Base-by-base conservation (phyloP, 2,329 filamentous ascomycete genomes). In the Phyllosticta citribraziliensis region DNA sequence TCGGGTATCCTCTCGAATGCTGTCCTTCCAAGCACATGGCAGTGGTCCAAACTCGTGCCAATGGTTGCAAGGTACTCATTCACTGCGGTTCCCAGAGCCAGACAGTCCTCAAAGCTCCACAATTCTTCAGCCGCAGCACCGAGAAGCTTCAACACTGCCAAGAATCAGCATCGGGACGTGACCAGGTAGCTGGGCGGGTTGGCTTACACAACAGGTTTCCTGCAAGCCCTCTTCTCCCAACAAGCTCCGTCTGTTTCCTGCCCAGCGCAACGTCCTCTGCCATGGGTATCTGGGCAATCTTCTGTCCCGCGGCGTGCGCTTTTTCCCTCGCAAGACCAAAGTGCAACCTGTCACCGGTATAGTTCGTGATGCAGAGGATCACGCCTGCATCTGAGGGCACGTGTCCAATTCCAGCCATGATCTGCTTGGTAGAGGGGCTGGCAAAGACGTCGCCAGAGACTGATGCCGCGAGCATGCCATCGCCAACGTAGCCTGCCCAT, bases 11-110 rank as follows among this genome's bases (percentile, higher is more conserved):
- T 72, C 64, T 82, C 76, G 61, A 82, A 80, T 6, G 79, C 78
- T 35, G 78, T 75, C 62, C 79, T 66, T 11, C 79, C 79, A 2
- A 79, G 79, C 2, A 82, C 79, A 64, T 81, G 79, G 65, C 79
- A 82, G 66, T 81, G 79, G 65, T 82, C 79, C 17, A 82, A 65
- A 56, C 76, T 78, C 12, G 78, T 77, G 1, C 78, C 80, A 58
- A 82, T 79, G 3, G 78, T 80, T 5, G 80, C 79, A 22, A 80
- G 68, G 52, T 79, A 73, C 19, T 67, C 71, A 64, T 78, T 78
- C 4, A 76, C 76, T 11, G 76, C 65, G 40, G 75, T 70, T 12
- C 77, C 78, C 61, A 80, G 75, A 63, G 75, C 72, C 62, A 77
- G 68, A 62, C 75, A 77, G 62, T 72, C 70, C 55, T 79, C 77